Evolutionary conservation across 495 filamentous ascomycete species (phyloP).

Genomic region (Hypomontagnella monticulosa): DNA sequence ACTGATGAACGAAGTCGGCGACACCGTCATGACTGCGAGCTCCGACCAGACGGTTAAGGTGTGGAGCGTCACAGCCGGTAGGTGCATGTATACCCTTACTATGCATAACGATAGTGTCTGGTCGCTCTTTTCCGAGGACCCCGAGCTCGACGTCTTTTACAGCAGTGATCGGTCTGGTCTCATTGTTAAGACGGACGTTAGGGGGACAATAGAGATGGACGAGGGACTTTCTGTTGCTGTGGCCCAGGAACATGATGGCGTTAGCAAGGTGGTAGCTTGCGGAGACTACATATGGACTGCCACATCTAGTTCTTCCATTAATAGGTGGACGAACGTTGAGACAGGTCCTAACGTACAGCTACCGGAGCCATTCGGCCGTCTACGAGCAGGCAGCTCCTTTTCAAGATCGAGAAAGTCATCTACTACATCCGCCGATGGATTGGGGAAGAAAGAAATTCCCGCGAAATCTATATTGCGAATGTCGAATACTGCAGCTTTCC

Average conservation of each 20-base stretch:
- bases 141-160: constrained; percentile 87
- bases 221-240: constrained; percentile 89
- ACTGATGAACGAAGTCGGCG: constrained; percentile 84
- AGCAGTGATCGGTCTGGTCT: constrained; percentile 91
- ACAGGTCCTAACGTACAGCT: constrained; percentile 66
- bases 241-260: constrained; percentile 88
- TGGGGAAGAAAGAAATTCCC: constrained; percentile 72
- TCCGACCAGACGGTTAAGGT: constrained; percentile 97
- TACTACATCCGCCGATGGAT: constrained; percentile 46
- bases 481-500: constrained; percentile 83
- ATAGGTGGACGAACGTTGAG: constrained; percentile 90
- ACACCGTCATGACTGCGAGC: constrained; percentile 92
- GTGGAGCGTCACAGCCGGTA: constrained; percentile 92
- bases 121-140: constrained; percentile 91
- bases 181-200: constrained; percentile 92
- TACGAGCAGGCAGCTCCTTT: constrained; percentile 60
- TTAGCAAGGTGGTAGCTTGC: constrained; percentile 82
- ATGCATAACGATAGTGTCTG: constrained; percentile 99
- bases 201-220: constrained; percentile 74
- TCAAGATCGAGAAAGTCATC: constrained; percentile 51
- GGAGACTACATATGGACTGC: constrained; percentile 93
- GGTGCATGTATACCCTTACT: constrained; percentile 96
- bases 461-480: constrained; percentile 78
- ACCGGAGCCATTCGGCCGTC: constrained; percentile 63
- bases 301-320: constrained; percentile 92